These are phyloP conservation scores for Amauroascus niger DNA, from an alignment of 2,329 filamentous ascomycete species.

Conservation along the genomic window DNA sequence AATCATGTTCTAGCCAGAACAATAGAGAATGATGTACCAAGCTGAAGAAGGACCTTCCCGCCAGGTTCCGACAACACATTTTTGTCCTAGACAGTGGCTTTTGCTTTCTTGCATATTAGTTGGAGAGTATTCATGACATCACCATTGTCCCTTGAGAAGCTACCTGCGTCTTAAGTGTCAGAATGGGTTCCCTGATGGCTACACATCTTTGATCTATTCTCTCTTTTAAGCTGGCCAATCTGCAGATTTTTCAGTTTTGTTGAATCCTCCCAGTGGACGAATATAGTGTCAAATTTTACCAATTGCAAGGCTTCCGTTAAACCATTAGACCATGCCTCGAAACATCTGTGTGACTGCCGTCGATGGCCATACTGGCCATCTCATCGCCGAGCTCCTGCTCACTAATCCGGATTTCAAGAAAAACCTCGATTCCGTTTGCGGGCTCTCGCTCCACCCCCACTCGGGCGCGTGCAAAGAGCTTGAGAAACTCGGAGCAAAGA, in stretches of 20 bases:
- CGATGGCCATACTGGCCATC: constrained; percentile 45
- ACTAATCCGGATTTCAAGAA: constrained; percentile 36
- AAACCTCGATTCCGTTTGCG: constrained; percentile 36
- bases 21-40: not conserved
- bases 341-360: constrained; percentile 43
- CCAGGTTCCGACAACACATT: not conserved
- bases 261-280: too few species aligned
- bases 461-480: constrained; percentile 36
- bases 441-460: constrained; percentile 31
- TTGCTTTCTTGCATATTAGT: too few species aligned
- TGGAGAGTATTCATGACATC: not conserved
- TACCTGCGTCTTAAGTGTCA: not conserved
- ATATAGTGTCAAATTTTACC: not conserved
- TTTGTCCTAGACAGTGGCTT: too few species aligned
- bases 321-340: constrained; percentile 32
- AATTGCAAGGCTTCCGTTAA: not conserved
- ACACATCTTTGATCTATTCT: too few species aligned
- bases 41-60: not conserved
- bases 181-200: too few species aligned
- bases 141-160: not conserved
- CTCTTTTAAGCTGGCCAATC: too few species aligned
- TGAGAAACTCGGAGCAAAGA: constrained; percentile 33
- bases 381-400: constrained; percentile 44
- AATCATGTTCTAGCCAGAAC: not conserved
- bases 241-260: too few species aligned